Percentiles rank a stretch among this genome's conserved stretches.
phyloP scores from a whole-genome alignment of 148 eudicot genomes.

The Amaranthus cruentus region DNA sequence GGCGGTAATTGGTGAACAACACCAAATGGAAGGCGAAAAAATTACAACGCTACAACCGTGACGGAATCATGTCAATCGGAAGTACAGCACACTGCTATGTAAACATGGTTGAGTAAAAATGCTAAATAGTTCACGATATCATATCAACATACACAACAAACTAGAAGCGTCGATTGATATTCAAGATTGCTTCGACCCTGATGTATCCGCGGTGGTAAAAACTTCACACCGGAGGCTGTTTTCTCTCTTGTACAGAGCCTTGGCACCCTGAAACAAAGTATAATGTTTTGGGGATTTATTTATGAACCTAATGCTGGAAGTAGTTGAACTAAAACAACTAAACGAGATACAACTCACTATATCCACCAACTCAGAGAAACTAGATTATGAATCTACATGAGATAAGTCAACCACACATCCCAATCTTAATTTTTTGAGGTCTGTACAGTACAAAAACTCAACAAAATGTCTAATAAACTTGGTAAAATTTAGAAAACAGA shows the following conservation, averaged over 20 bases:
- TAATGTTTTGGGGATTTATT: slow-evolving; percentile 11
- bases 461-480: background rate
- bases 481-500: background rate
- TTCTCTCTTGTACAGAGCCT: slow-evolving; percentile 58
- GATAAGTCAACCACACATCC: background rate
- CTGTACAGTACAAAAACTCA: background rate
- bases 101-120: background rate
- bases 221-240: slow-evolving; percentile 63
- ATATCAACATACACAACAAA: slow-evolving; percentile 8
- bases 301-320: slow-evolving; percentile 7
- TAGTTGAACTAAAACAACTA: background rate
- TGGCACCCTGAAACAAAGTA: slow-evolving; percentile 57
- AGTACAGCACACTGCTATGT: slow-evolving; percentile 4
- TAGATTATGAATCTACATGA: background rate
- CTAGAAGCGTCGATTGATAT: slow-evolving; percentile 1
- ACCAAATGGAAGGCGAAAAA: slow-evolving; percentile 4
- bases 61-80: slow-evolving; percentile 3
- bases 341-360: background rate
- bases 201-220: slow-evolving; percentile 14
- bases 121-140: background rate
- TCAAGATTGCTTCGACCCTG: slow-evolving; percentile 35
- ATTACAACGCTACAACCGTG: background rate
- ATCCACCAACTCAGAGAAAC: background rate
- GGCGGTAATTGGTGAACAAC: slow-evolving; percentile 2
- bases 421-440: background rate